Evolutionary conservation across 768 basidiomycete genomes (phyloP).

Genomic region (Tephrocybe sp.): DNA sequence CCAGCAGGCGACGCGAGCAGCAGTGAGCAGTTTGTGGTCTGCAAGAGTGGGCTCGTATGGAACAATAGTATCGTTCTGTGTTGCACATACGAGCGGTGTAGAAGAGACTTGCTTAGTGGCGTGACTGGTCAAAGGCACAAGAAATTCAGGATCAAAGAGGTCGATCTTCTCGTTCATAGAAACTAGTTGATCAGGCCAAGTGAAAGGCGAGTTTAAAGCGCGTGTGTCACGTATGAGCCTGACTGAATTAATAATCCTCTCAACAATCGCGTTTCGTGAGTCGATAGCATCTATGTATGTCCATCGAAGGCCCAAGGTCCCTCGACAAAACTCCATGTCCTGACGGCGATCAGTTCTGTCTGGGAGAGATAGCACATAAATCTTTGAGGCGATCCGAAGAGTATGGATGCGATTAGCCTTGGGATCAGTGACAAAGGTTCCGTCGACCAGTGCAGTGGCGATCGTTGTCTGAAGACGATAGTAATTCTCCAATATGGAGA

Average conservation of each 20-base stretch:
- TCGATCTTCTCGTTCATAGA: conserved; percentile 21
- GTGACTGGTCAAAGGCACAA: conserved; percentile 3
- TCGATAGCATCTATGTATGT: conserved; percentile 51
- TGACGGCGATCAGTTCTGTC: conserved; percentile 51
- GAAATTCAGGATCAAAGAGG: conserved; percentile 23
- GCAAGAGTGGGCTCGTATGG: conserved; percentile 37
- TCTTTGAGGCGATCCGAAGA: conserved; percentile 39
- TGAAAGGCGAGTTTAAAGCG: conserved; percentile 3
- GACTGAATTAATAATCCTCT: conserved; percentile 45
- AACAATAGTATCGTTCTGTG: conserved; percentile 33
- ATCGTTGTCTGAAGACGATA: neutral
- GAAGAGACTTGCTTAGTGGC: conserved; percentile 1
- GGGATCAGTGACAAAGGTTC: neutral
- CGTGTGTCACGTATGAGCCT: conserved; percentile 24
- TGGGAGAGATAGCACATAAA: conserved; percentile 64
- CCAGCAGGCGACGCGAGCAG: conserved; percentile 70
- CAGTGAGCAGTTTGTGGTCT: conserved; percentile 52
- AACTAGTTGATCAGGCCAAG: conserved; percentile 26
- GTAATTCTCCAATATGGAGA: neutral
- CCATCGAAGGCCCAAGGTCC: conserved; percentile 49
- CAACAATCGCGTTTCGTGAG: conserved; percentile 36
- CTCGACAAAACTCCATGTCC: conserved; percentile 57
- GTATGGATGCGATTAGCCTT: conserved; percentile 7
- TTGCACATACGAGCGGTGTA: conserved; percentile 18
- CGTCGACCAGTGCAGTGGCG: neutral